Conservation (phyloP, 176 grass and related monocot species). For the Zea mays region Zm-B73-REFERENCE-NAM-5.0 NC_050099.1:180002001-180002500, state of each 20-base stretch:
- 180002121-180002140: constrained; percentile 30
- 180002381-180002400: constrained; percentile 28
- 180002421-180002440: constrained; percentile 48
- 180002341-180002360: constrained; percentile 31
- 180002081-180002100: neutral
- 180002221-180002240: neutral
- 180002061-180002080: constrained; percentile 8
- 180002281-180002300: constrained; percentile 41
- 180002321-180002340: constrained; percentile 30
- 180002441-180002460: constrained; percentile 47
- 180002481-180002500: constrained; percentile 23
- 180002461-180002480: constrained; percentile 24
- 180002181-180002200: constrained; percentile 31
- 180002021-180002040: neutral
- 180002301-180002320: constrained; percentile 40
- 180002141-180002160: constrained; percentile 30
- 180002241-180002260: constrained; percentile 1
- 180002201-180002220: constrained; percentile 12
- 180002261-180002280: constrained; percentile 20
- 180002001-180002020: neutral
- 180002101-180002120: constrained; percentile 31
- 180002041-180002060: neutral
- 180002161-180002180: constrained; percentile 9
- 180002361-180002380: constrained; percentile 40
- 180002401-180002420: constrained; percentile 53